A percentile compares a stretch with the other conserved stretches of the same genome.
Evolutionary conservation across 75 land plant genomes (phyloP).

Genomic region (Pinus albicaulis): DNA sequence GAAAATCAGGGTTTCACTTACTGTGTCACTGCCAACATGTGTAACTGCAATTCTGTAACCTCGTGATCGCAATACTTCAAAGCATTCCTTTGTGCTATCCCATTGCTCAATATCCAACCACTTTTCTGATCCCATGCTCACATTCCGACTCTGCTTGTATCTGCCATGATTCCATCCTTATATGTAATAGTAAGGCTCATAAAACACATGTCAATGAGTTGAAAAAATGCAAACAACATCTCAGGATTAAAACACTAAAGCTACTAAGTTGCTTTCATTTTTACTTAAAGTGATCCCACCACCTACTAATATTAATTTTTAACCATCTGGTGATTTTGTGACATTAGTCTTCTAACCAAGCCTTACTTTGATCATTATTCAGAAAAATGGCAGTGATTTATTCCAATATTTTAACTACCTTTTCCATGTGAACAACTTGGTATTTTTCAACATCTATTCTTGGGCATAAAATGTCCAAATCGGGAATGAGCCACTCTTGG

Average conservation of each 20-base stretch:
- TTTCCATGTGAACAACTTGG: constrained; percentile 4
- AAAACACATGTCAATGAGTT: background rate
- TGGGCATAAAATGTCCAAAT: background rate
- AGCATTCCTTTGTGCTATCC: constrained; percentile 67
- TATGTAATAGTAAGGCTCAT: background rate
- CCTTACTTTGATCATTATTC: background rate
- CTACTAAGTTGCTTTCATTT: background rate
- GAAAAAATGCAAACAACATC: background rate
- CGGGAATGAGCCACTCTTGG: background rate
- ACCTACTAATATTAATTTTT: background rate
- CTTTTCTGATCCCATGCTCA: constrained; percentile 97
- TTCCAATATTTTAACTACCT: background rate
- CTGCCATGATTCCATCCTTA: constrained; percentile 31
- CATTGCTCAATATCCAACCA: constrained; percentile 98
- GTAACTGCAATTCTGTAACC: constrained; percentile 95
- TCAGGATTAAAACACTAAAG: background rate
- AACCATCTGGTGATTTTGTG: background rate
- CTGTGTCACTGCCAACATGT: constrained; percentile 68
- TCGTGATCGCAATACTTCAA: constrained; percentile 61
- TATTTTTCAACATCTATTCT: background rate
- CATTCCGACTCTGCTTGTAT: constrained; percentile 81
- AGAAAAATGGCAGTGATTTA: background rate
- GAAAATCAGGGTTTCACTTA: constrained; percentile 23
- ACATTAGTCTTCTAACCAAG: background rate
- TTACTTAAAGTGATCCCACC: background rate